Evolutionary conservation across 2,329 filamentous ascomycete genomes (phyloP).

Genomic region (Fusarium falciforme): DNA sequence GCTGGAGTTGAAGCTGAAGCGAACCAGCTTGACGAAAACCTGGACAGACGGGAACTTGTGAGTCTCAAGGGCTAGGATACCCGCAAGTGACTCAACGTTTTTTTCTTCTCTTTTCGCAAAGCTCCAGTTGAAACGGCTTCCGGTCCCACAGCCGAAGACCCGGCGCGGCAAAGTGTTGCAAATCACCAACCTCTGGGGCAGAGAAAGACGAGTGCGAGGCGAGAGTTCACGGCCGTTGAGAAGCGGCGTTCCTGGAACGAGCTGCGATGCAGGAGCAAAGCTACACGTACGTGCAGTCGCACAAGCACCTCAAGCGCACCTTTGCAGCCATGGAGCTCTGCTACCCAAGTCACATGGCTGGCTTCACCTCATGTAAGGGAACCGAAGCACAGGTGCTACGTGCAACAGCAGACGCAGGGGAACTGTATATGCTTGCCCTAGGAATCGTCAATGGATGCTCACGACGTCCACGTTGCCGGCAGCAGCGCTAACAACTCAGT

Average conservation of each 20-base stretch:
- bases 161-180: constrained; percentile 22
- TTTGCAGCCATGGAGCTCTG: constrained; percentile 13
- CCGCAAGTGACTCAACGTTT: constrained; percentile 35
- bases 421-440: constrained; percentile 21
- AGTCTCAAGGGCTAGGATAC: constrained; percentile 25
- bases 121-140: constrained; percentile 31
- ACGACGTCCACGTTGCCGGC: constrained; percentile 27
- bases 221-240: constrained; percentile 25
- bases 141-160: constrained; percentile 36
- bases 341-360: constrained; percentile 33
- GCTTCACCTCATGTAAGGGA: constrained; percentile 18
- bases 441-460: constrained; percentile 17
- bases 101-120: constrained; percentile 14
- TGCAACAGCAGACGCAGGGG: constrained; percentile 30
- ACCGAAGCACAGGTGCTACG: constrained; percentile 21
- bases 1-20: constrained; percentile 15
- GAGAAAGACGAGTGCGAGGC: constrained; percentile 10
- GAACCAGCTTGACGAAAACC: not conserved
- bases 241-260: constrained; percentile 26
- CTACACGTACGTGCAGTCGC: constrained; percentile 19
- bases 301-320: constrained; percentile 11
- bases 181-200: constrained; percentile 17
- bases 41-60: not conserved
- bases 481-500: constrained; percentile 26
- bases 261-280: constrained; percentile 31